These are phyloP conservation scores for Clitopilus hobsonii DNA, from an alignment of 768 basidiomycete genomes.

Conservation along the genomic window DNA sequence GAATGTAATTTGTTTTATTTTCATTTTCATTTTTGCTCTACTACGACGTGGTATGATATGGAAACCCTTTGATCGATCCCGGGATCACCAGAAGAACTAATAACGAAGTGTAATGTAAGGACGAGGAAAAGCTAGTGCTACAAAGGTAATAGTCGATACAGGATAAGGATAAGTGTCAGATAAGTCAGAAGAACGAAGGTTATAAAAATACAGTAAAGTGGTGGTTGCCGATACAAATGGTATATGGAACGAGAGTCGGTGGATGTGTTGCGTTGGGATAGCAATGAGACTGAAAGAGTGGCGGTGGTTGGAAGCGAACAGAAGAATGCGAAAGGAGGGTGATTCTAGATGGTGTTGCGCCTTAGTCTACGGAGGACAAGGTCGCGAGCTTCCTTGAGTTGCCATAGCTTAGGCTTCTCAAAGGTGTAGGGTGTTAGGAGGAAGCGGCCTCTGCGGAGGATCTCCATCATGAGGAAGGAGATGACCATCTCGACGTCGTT, in stretches of 20 bases:
- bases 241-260: neutral
- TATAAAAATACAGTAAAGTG: neutral
- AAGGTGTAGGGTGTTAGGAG: conserved; percentile 42
- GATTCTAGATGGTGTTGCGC: conserved; percentile 34
- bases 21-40: too few relatives aligned
- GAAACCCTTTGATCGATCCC: neutral
- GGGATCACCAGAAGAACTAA: neutral
- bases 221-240: neutral
- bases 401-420: conserved; percentile 46
- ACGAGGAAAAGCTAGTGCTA: neutral
- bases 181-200: too few relatives aligned
- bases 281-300: neutral
- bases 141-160: neutral
- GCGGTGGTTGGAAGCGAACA: neutral
- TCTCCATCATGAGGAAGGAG: conserved; percentile 62
- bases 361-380: conserved; percentile 31
- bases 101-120: neutral
- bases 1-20: too few relatives aligned
- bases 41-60: too few relatives aligned
- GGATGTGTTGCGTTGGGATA: neutral
- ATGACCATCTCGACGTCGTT: conserved; percentile 51
- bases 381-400: conserved; percentile 34
- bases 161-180: too few relatives aligned
- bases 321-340: too few relatives aligned
- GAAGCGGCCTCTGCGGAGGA: conserved; percentile 57